Evolutionary conservation across 108 stramenopile species (phyloP).

Genomic region (Cyclotella baltica): DNA sequence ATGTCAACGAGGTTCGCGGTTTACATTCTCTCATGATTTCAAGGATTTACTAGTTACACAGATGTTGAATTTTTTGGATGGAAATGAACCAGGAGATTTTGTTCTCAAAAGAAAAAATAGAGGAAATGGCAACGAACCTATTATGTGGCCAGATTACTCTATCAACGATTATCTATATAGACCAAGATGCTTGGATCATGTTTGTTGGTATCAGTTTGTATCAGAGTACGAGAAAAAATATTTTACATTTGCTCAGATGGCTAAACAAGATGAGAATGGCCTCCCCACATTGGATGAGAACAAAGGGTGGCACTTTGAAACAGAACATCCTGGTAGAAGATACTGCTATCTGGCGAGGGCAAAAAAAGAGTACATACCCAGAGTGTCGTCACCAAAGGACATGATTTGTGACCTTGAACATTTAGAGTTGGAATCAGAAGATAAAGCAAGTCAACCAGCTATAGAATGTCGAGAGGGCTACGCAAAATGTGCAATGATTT

Average conservation of each 20-base stretch:
- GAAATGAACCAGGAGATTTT: slow-evolving; percentile 15
- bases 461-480: neutral
- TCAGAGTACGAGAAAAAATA: neutral
- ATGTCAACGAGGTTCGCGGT: slow-evolving; percentile 9
- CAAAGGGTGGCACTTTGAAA: neutral
- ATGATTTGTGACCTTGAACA: neutral
- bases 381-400: neutral
- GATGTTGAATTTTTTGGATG: slow-evolving; percentile 10
- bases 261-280: neutral
- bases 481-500: neutral
- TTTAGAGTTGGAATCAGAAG: neutral
- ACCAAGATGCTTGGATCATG: neutral
- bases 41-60: slow-evolving; percentile 8
- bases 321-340: neutral
- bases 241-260: neutral
- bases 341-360: neutral
- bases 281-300: neutral
- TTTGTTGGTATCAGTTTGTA: neutral
- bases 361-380: neutral
- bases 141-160: slow-evolving; percentile 5
- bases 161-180: neutral
- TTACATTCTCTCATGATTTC: slow-evolving; percentile 15
- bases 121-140: neutral
- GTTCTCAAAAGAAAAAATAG: neutral
- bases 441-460: neutral